Evolutionary conservation across 805 yeast species (phyloP).

Genomic region (Phaffomyces opuntiae): DNA sequence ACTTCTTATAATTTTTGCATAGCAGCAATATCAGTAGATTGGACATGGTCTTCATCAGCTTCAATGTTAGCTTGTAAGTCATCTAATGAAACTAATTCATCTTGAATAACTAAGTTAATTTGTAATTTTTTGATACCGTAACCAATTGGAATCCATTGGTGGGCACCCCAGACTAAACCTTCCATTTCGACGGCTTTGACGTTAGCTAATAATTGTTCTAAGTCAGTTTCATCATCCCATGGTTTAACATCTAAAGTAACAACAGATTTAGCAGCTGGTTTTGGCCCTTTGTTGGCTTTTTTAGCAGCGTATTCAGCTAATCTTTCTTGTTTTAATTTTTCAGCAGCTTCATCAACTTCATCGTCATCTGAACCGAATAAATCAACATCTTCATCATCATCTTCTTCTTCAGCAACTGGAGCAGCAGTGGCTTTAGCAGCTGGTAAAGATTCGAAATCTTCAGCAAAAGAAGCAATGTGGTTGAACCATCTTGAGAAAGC

Average conservation of each 20-base stretch:
- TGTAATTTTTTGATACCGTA: conserved; percentile 99
- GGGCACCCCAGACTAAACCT: conserved; percentile 98
- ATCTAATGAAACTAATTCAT: conserved; percentile 88
- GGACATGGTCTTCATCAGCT: conserved; percentile 98
- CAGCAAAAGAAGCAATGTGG: conserved; percentile 92
- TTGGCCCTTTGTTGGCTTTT: conserved; percentile 96
- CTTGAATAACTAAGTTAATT: conserved; percentile 97
- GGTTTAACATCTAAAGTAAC: conserved; percentile 98
- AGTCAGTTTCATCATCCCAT: conserved; percentile 99
- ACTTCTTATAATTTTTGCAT: conserved; percentile 84
- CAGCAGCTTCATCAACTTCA: conserved; percentile 96
- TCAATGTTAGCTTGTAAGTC: conserved; percentile 70
- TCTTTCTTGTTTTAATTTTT: conserved; percentile 95
- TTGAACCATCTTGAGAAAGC: conserved; percentile 97
- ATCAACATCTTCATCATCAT: conserved; percentile 88
- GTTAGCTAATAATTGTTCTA: conserved; percentile 79
- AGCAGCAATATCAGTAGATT: conserved; percentile 98
- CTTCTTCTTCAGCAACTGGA: conserved; percentile 56
- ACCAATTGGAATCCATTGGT: conserved; percentile 94
- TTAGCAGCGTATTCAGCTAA: conserved; percentile 95
- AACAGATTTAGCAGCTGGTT: conserved; percentile 97
- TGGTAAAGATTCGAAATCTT: conserved; percentile 76
- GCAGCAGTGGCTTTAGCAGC: conserved; percentile 61
- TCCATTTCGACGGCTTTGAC: conserved; percentile 83
- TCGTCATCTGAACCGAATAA: conserved; percentile 88